phyloP scores from a whole-genome alignment of 2,329 filamentous ascomycete species.

The Cladosporium oxysporum region DNA sequence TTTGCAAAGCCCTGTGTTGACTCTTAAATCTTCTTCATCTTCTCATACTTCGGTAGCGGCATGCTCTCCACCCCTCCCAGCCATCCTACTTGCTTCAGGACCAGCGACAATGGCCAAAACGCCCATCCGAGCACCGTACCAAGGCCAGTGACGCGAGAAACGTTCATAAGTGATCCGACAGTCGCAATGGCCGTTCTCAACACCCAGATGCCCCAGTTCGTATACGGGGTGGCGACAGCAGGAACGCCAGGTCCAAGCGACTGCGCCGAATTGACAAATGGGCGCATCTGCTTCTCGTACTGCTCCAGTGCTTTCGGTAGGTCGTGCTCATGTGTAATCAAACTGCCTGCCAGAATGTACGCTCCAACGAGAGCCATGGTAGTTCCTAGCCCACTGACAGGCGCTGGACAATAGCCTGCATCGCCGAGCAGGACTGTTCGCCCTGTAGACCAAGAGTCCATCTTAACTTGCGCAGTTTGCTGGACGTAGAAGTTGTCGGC shows the following conservation, averaged over 20 bases:
- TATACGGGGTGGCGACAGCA: constrained; percentile 32
- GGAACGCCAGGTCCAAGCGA: constrained; percentile 34
- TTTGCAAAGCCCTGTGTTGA: too few relatives aligned
- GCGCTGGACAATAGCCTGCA: constrained; percentile 35
- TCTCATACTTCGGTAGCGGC: constrained; percentile 9
- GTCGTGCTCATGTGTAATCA: constrained; percentile 28
- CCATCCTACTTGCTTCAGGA: background rate
- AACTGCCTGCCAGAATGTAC: constrained; percentile 36
- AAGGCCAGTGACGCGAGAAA: background rate
- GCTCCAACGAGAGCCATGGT: constrained; percentile 38
- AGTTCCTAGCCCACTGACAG: constrained; percentile 39
- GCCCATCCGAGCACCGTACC: constrained; percentile 3
- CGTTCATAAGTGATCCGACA: background rate
- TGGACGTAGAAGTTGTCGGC: constrained; percentile 38
- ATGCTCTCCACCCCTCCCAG: constrained; percentile 10
- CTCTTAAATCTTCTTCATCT: constrained; percentile 1
- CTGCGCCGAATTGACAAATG: constrained; percentile 32
- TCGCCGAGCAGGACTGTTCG: constrained; percentile 36
- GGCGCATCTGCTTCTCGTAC: constrained; percentile 34
- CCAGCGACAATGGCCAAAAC: background rate
- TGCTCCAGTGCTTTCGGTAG: constrained; percentile 27
- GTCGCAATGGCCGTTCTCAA: background rate
- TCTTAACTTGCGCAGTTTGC: constrained; percentile 36
- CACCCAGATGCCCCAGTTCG: constrained; percentile 21
- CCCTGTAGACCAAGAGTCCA: constrained; percentile 33